Conservation (phyloP, 2,329 filamentous ascomycete genomes). For the Fusarium ramigenum region DNA sequence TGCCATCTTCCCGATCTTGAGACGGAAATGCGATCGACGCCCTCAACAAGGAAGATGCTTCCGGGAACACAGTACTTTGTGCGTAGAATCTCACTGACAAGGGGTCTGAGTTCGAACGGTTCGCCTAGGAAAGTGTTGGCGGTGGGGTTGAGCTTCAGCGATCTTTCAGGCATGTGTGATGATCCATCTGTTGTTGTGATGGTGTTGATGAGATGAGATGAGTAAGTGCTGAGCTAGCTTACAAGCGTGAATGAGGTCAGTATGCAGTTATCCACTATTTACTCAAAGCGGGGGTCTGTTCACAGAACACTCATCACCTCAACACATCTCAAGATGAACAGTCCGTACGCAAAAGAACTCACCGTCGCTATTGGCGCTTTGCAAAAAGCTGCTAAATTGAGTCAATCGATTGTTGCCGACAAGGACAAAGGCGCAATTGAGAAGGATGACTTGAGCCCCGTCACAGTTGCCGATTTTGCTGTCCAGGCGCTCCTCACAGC, state of each 20-base stretch:
- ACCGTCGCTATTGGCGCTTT: slow-evolving; percentile 54
- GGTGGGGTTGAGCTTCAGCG: slow-evolving; percentile 38
- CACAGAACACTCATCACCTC: neutral
- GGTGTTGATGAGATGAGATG: neutral
- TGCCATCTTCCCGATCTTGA: slow-evolving; percentile 52
- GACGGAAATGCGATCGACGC: slow-evolving; percentile 51
- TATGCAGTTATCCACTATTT: slow-evolving; percentile 44
- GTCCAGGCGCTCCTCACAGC: slow-evolving; percentile 64
- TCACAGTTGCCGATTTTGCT: slow-evolving; percentile 69
- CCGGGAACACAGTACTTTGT: slow-evolving; percentile 58
- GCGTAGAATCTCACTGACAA: slow-evolving; percentile 59
- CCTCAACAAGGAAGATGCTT: slow-evolving; percentile 61
- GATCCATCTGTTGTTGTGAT: slow-evolving; percentile 19
- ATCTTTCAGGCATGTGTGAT: slow-evolving; percentile 37
- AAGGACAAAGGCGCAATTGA: slow-evolving; percentile 61
- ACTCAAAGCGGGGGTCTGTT: slow-evolving; percentile 37
- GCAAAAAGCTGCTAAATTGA: slow-evolving; percentile 58
- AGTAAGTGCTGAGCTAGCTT: neutral
- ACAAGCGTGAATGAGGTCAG: slow-evolving; percentile 10
- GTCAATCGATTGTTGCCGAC: slow-evolving; percentile 57
- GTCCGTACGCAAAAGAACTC: slow-evolving; percentile 54
- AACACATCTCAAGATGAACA: slow-evolving; percentile 51
- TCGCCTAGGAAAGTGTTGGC: slow-evolving; percentile 40
- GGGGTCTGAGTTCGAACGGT: slow-evolving; percentile 47
- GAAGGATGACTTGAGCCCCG: slow-evolving; percentile 65